A percentile compares a stretch with the other conserved stretches of the same genome.
These are phyloP conservation scores for Colletotrichum tropicicola DNA, from an alignment of 2,329 filamentous ascomycete species.

Conservation along the genomic window DNA sequence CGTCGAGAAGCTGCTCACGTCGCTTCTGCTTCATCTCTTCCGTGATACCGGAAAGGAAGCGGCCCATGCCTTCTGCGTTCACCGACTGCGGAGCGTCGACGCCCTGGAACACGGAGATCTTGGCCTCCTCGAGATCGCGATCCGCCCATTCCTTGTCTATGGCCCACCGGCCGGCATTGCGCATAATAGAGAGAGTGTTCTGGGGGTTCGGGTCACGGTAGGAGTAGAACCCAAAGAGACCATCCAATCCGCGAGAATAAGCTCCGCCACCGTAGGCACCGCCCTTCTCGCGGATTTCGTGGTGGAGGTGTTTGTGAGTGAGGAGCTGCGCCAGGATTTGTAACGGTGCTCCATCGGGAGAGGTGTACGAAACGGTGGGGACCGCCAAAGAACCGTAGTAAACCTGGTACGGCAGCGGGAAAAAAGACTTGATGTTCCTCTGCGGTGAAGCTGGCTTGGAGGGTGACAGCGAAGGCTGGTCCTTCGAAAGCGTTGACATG, in stretches of 20 bases:
- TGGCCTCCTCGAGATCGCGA: constrained; percentile 92
- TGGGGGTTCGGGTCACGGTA: constrained; percentile 96
- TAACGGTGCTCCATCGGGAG: constrained; percentile 78
- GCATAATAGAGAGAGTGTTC: constrained; percentile 88
- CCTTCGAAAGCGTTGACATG: constrained; percentile 66
- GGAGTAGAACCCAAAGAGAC: constrained; percentile 92
- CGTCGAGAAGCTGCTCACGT: constrained; percentile 86
- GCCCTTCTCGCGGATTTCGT: constrained; percentile 97
- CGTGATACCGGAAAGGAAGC: constrained; percentile 86
- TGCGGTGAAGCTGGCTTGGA: constrained; percentile 43
- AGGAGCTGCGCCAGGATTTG: constrained; percentile 91
- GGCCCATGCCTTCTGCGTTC: constrained; percentile 85
- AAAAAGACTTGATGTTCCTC: constrained; percentile 79
- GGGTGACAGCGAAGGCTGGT: constrained; percentile 42
- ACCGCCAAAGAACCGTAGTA: constrained; percentile 90
- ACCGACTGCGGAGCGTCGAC: constrained; percentile 91
- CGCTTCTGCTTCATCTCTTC: constrained; percentile 89
- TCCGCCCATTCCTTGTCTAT: constrained; percentile 82
- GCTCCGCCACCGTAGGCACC: constrained; percentile 95
- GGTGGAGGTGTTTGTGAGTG: constrained; percentile 95
- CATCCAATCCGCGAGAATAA: constrained; percentile 80
- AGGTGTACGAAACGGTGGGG: constrained; percentile 84
- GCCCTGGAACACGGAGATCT: constrained; percentile 91
- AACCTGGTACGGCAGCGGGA: constrained; percentile 95
- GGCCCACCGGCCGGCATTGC: constrained; percentile 83